Base-by-base conservation (phyloP, 2,329 filamentous ascomycete genomes). In the Coleophoma eucalyptorum region DNA sequence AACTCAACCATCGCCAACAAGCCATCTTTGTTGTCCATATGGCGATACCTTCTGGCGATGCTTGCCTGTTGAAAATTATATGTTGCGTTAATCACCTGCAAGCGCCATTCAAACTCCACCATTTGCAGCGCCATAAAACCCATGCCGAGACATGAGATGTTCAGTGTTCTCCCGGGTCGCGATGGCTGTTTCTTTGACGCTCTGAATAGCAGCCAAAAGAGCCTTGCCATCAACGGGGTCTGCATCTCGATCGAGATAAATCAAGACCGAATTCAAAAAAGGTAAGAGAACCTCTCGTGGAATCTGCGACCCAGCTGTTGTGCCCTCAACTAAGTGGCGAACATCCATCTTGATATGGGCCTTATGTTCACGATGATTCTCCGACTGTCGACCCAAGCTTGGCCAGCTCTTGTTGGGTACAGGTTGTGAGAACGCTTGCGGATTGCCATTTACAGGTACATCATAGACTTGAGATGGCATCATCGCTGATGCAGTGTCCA, bases 281-380 rank as follows among this genome's bases (percentile, higher is more conserved):
- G 48, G 51, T 20, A 53, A 11, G 40, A 53, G 15, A 26, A 53
- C n/a, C 13, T 53, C 48, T 42, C 45, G 43, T 26, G 43, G 51
- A 31, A 53, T 20, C 34, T 50, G 18, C 2, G 48, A 46, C 21
- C 48, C 48, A 42, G 50, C 43, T 1, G 48, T 35, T 35, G 50
- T 50, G 1, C 42, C 44, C 45, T 50, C 51, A 33, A 50, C 33
- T 18, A 50, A 18, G 13, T 12, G 42, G 16, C 43, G 43, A 4
- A 48, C 48, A 45, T 53, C 51, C 19, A 48, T 48, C 26, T 50
- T 53, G 43, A 50, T 53, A 26, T 38, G 19, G 15, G 43, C 46
- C 13, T 49, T 49, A 35, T 53, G 48, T 19, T 53, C 43, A 8
- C 40, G 43, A 5, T 48, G 38, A 35, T 50, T 40, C 1, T 53